Evolutionary conservation across 1,139 yeast genomes (phyloP).

Genomic region (Barnettozyma hawaiiensis): DNA sequence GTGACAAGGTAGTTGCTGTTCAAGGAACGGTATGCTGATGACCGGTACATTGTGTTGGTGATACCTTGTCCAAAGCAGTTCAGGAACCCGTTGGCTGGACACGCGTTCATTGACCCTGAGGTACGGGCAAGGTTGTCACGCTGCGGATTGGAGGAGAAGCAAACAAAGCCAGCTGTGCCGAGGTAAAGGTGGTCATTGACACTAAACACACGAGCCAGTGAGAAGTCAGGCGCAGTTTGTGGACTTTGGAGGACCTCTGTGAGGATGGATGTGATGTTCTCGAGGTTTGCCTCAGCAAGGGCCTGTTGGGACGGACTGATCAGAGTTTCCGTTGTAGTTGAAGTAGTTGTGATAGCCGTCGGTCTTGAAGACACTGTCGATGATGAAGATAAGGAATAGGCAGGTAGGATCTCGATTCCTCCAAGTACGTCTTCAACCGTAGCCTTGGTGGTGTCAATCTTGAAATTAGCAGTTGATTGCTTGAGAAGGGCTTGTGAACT

Average conservation of each 20-base stretch:
- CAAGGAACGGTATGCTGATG: constrained; percentile 3
- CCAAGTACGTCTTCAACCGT: constrained; percentile 8
- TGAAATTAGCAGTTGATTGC: constrained; percentile 8
- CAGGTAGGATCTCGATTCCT: constrained; percentile 3
- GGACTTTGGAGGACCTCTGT: not conserved
- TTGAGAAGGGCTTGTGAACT: not conserved
- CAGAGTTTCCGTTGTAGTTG: not conserved
- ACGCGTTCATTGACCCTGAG: not conserved
- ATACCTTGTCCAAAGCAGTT: constrained; percentile 5
- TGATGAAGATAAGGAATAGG: constrained; percentile 2
- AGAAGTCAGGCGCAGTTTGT: constrained; percentile 4
- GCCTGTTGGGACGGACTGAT: constrained; percentile 2
- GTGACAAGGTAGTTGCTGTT: constrained; percentile 5
- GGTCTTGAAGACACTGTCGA: constrained; percentile 4
- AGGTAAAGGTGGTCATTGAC: constrained; percentile 6
- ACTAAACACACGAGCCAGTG: constrained; percentile 8
- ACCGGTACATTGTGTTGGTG: not conserved
- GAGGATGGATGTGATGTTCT: constrained; percentile 3
- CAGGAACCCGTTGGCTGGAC: constrained; percentile 10
- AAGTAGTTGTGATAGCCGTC: not conserved
- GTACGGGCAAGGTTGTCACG: not conserved
- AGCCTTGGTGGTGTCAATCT: constrained; percentile 9
- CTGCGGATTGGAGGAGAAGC: constrained; percentile 4
- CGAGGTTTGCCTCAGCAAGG: not conserved
- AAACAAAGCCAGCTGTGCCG: constrained; percentile 7